Conservation (phyloP, 2,329 filamentous ascomycete genomes). For the Coniella lustricola region DNA sequence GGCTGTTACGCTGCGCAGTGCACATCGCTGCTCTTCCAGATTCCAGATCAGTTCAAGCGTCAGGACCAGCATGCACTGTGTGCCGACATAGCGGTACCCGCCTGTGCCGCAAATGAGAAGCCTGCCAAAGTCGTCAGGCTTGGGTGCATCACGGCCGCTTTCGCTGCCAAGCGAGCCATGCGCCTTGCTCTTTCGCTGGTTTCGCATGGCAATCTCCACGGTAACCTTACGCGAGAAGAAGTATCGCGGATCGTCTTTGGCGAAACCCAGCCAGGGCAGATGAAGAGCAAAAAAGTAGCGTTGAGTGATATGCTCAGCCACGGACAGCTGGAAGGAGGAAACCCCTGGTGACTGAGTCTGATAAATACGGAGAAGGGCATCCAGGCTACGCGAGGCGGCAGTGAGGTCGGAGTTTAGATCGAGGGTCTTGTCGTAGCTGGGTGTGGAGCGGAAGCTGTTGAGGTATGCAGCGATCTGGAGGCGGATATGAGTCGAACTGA, state of each 20-base stretch:
- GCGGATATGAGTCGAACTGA: slow-evolving; percentile 36
- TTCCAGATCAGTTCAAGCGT: slow-evolving; percentile 40
- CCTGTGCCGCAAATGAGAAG: slow-evolving; percentile 35
- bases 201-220: slow-evolving; percentile 32
- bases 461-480: slow-evolving; percentile 37
- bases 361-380: slow-evolving; percentile 24
- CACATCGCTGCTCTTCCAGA: slow-evolving; percentile 32
- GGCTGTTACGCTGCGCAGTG: slow-evolving; percentile 21
- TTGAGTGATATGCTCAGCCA: slow-evolving; percentile 37
- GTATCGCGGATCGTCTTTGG: slow-evolving; percentile 39
- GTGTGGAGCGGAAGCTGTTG: slow-evolving; percentile 38
- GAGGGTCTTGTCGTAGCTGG: slow-evolving; percentile 42
- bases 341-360: slow-evolving; percentile 25
- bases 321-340: slow-evolving; percentile 39
- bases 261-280: slow-evolving; percentile 39
- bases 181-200: slow-evolving; percentile 19
- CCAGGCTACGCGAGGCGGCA: slow-evolving; percentile 30
- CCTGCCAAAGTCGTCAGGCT: slow-evolving; percentile 29
- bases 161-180: slow-evolving; percentile 34
- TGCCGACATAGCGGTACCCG: slow-evolving; percentile 34
- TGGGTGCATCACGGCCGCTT: slow-evolving; percentile 29
- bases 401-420: slow-evolving; percentile 39
- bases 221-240: slow-evolving; percentile 37
- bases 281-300: slow-evolving; percentile 49
- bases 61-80: slow-evolving; percentile 35